Conservation (phyloP, 805 yeast species). For the Candida dajiaensis region DNA sequence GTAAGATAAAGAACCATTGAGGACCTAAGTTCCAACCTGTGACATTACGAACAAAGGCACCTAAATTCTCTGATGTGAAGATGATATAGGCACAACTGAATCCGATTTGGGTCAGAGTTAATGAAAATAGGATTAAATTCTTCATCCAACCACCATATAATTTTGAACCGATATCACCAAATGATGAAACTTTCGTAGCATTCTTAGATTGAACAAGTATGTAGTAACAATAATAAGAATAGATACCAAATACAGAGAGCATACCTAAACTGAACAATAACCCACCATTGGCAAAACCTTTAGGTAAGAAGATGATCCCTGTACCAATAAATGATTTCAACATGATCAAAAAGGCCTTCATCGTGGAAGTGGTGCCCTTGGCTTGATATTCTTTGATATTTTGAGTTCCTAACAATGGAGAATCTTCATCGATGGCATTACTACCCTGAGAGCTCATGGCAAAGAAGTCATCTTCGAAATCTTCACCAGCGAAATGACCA, state of each 20-base stretch:
- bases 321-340: constrained; percentile 76
- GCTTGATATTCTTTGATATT: constrained; percentile 23
- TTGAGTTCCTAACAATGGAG: constrained; percentile 19
- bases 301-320: constrained; percentile 66
- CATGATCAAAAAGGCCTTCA: constrained; percentile 64
- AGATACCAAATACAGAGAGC: constrained; percentile 54
- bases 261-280: constrained; percentile 48
- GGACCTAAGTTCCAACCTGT: constrained; percentile 36
- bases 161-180: constrained; percentile 66
- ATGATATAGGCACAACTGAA: constrained; percentile 79
- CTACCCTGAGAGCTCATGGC: constrained; percentile 34
- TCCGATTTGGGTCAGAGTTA: constrained; percentile 69
- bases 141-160: constrained; percentile 66
- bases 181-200: constrained; percentile 61
- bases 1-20: constrained; percentile 44
- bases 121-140: constrained; percentile 53
- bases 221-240: constrained; percentile 76
- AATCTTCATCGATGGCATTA: constrained; percentile 21
- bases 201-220: constrained; percentile 55
- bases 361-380: constrained; percentile 64
- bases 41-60: constrained; percentile 53
- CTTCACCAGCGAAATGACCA: constrained; percentile 86
- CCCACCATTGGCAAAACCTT: constrained; percentile 71
- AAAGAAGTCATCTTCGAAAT: constrained; percentile 61
- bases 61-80: constrained; percentile 66